phyloP scores from a whole-genome alignment of 305 asterid species.

The Fraxinus dipetala region DNA sequence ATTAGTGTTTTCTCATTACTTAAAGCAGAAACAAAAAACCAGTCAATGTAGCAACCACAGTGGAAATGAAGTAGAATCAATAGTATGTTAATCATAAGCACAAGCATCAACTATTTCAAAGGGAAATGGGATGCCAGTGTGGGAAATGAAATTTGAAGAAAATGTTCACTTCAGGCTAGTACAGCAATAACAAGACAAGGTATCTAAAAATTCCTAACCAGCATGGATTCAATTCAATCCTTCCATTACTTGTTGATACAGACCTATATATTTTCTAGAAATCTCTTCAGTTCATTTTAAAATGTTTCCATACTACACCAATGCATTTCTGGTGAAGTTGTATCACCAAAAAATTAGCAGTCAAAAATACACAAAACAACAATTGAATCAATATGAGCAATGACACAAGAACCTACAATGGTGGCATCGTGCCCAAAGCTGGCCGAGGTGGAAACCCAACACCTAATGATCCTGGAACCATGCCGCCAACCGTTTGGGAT shows the following conservation, averaged over 20 bases:
- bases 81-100: not conserved
- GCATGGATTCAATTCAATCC: not conserved
- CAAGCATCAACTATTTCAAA: not conserved
- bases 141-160: not conserved
- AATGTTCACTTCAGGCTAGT: not conserved
- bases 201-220: not conserved
- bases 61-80: not conserved
- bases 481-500: conserved; percentile 52
- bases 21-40: not conserved
- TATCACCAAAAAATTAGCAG: not conserved
- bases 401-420: conserved; percentile 40
- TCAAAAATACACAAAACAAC: not conserved
- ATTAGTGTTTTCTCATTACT: not conserved
- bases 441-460: conserved; percentile 63
- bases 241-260: not conserved
- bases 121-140: not conserved
- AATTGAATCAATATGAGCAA: not conserved
- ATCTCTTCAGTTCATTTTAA: not conserved
- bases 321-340: not conserved
- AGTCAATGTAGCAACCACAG: not conserved
- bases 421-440: conserved; percentile 46
- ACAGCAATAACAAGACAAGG: not conserved
- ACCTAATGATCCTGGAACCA: conserved; percentile 46
- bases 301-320: not conserved
- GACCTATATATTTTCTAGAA: not conserved